phyloP scores from a whole-genome alignment of 169 alveolate species.

The Plasmodium gonderi region DNA sequence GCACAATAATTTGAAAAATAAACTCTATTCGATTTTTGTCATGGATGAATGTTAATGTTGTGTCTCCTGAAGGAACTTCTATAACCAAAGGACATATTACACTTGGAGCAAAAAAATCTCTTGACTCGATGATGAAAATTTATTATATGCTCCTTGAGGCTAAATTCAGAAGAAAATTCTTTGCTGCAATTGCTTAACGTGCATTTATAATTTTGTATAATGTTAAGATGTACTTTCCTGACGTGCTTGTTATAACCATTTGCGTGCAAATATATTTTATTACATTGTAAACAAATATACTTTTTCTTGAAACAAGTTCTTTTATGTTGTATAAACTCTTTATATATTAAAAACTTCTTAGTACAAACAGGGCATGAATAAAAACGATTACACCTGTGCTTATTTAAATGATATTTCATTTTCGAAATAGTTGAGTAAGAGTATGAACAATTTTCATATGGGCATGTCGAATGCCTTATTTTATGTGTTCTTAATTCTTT shows the following conservation, averaged over 20 bases:
- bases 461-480: conserved; percentile 63
- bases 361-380: conserved; percentile 57
- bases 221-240: conserved; percentile 34
- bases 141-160: conserved; percentile 57
- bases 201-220: conserved; percentile 24
- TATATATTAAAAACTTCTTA: conserved; percentile 32
- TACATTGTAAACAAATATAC: conserved; percentile 56
- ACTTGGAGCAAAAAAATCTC: conserved; percentile 53
- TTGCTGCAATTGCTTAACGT: conserved; percentile 34
- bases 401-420: conserved; percentile 71
- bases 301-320: conserved; percentile 49
- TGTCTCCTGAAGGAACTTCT: conserved; percentile 61
- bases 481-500: conserved; percentile 56
- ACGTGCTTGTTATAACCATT: conserved; percentile 69
- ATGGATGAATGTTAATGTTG: conserved; percentile 44
- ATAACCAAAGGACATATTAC: conserved; percentile 66
- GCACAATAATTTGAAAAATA: background rate
- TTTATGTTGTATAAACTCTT: conserved; percentile 63
- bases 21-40: background rate
- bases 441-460: conserved; percentile 69
- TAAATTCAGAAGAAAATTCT: conserved; percentile 57
- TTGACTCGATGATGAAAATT: conserved; percentile 57
- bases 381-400: conserved; percentile 39
- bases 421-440: conserved; percentile 59
- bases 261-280: conserved; percentile 51